Conservation (phyloP, 805 yeast genomes). For the Wickerhamiella australiensis region DNA sequence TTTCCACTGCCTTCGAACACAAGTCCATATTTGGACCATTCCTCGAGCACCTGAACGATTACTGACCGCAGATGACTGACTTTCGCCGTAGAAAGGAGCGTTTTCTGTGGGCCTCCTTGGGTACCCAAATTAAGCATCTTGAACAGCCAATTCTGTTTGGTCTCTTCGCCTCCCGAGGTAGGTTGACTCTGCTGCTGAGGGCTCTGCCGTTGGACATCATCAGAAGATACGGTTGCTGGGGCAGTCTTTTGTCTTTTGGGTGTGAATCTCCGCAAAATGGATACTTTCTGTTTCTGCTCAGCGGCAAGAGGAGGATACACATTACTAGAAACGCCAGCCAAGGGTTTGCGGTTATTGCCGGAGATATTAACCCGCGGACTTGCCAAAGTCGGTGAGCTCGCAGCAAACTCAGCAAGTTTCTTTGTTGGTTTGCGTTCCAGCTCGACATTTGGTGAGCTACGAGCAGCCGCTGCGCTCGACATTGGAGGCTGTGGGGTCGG, state of each 20-base stretch:
- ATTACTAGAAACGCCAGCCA: conserved; percentile 10
- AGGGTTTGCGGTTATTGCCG: conserved; percentile 7
- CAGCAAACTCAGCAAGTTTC: conserved; percentile 6
- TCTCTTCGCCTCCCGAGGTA: conserved; percentile 16
- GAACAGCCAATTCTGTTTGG: conserved; percentile 31
- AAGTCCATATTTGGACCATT: conserved; percentile 32
- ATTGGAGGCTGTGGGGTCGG: neutral
- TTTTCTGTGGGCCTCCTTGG: conserved; percentile 16
- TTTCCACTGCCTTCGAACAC: conserved; percentile 23
- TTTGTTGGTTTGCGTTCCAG: conserved; percentile 8
- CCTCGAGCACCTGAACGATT: conserved; percentile 25
- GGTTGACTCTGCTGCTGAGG: neutral
- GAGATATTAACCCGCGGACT: neutral
- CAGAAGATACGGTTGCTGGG: conserved; percentile 5
- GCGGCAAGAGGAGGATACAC: conserved; percentile 7
- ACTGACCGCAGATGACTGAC: conserved; percentile 24
- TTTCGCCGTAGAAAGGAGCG: conserved; percentile 23
- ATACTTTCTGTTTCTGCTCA: conserved; percentile 7
- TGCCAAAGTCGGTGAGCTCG: neutral
- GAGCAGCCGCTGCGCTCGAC: neutral
- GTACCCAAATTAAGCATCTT: conserved; percentile 22
- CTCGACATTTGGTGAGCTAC: neutral
- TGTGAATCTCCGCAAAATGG: conserved; percentile 14
- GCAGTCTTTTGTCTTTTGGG: conserved; percentile 6
- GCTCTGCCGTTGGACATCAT: neutral